phyloP scores from a whole-genome alignment of 768 basidiomycete genomes.

The Tulasnella sp. region DNA sequence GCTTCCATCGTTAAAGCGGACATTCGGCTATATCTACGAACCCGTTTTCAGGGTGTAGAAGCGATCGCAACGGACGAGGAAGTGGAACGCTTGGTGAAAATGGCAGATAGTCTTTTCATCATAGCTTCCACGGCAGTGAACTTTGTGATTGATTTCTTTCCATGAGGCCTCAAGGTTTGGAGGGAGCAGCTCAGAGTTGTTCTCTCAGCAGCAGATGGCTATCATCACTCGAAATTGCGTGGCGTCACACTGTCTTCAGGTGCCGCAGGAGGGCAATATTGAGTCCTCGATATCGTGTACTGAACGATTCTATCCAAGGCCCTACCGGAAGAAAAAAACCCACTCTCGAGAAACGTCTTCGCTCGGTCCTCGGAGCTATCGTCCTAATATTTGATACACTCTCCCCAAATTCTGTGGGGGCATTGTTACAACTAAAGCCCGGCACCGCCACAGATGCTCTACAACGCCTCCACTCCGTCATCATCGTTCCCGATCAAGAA shows the following conservation, averaged over 20 bases:
- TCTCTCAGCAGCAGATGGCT: not conserved
- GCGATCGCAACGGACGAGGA: not conserved
- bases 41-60: not conserved
- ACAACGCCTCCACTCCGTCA: conserved; percentile 3
- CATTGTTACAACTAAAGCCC: not conserved
- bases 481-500: conserved; percentile 1
- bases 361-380: conserved; percentile 1
- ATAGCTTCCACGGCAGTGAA: conserved; percentile 7
- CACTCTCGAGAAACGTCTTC: not conserved
- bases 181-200: not conserved
- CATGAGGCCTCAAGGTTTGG: not conserved
- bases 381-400: conserved; percentile 6
- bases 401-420: not conserved
- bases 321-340: no score
- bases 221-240: no score
- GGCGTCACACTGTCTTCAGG: no score
- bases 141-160: not conserved
- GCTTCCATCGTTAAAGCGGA: conserved; percentile 3
- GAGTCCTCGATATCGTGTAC: no score
- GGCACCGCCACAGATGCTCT: not conserved
- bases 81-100: not conserved
- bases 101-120: not conserved
- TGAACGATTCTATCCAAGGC: no score
- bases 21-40: conserved; percentile 13
- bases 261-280: no score